phyloP scores from a whole-genome alignment of 768 basidiomycete species.

The Auricularia cornea region DNA sequence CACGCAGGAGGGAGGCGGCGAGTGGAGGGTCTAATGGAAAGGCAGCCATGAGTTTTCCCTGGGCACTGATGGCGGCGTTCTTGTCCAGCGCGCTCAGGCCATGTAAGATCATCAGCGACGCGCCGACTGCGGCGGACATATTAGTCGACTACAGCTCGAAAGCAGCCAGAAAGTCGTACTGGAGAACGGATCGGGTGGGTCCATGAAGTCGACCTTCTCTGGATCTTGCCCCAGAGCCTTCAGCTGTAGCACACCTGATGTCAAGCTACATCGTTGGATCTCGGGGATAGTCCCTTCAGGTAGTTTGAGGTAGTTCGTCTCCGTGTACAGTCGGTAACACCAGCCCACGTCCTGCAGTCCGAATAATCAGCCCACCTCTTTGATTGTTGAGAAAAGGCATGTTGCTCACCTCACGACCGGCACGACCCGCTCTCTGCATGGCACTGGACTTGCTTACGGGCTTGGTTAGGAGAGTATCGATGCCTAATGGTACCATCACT shows the following conservation, averaged over 20 bases:
- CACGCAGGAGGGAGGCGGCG: slow-evolving; percentile 72
- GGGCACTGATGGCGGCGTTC: slow-evolving; percentile 32
- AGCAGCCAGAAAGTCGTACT: no score
- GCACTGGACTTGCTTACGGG: slow-evolving; percentile 87
- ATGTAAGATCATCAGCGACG: slow-evolving; percentile 64
- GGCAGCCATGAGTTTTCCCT: slow-evolving; percentile 74
- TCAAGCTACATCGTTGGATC: slow-evolving; percentile 79
- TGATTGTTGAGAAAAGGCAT: background rate
- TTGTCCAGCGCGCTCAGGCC: slow-evolving; percentile 72
- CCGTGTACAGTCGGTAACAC: slow-evolving; percentile 92
- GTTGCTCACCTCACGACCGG: slow-evolving; percentile 74
- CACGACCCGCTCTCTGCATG: slow-evolving; percentile 90
- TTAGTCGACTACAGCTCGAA: no score
- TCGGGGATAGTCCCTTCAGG: slow-evolving; percentile 69
- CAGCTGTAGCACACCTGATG: slow-evolving; percentile 76
- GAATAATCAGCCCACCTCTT: background rate
- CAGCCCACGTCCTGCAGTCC: slow-evolving; percentile 56
- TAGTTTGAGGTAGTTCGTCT: slow-evolving; percentile 64
- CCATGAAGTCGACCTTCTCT: slow-evolving; percentile 80
- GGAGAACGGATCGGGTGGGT: slow-evolving; percentile 52
- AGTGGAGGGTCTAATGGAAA: slow-evolving; percentile 88
- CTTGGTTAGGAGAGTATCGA: slow-evolving; percentile 77
- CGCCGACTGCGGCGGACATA: slow-evolving; percentile 43
- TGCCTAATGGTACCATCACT: slow-evolving; percentile 39
- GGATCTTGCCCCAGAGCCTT: slow-evolving; percentile 77